phyloP scores from a whole-genome alignment of 2,329 filamentous ascomycete species.

The Paraphoma sp. region DNA sequence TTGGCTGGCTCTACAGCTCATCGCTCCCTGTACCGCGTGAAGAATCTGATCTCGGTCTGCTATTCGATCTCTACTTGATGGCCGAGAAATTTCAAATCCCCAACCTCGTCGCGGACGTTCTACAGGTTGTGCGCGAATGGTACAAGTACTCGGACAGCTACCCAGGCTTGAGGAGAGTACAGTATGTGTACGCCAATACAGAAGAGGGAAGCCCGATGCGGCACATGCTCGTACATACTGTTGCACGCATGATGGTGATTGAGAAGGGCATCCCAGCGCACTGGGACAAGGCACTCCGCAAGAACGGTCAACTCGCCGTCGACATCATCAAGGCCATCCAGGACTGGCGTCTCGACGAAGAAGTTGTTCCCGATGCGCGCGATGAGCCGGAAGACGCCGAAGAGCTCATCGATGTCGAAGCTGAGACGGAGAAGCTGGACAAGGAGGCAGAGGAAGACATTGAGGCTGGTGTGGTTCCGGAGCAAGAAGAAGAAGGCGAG shows the following conservation, averaged over 20 bases:
- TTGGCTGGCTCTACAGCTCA: constrained; percentile 61
- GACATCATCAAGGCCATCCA: constrained; percentile 62
- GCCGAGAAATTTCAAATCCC: constrained; percentile 60
- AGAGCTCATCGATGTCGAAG: constrained; percentile 41
- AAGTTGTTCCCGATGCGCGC: constrained; percentile 58
- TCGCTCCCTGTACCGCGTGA: constrained; percentile 55
- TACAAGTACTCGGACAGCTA: constrained; percentile 61
- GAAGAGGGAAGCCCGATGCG: constrained; percentile 56
- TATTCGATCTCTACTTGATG: constrained; percentile 64
- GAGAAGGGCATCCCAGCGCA: constrained; percentile 58
- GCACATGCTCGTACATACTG: constrained; percentile 56
- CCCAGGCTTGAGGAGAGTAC: constrained; percentile 60
- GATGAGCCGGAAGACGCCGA: constrained; percentile 51
- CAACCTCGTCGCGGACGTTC: constrained; percentile 55
- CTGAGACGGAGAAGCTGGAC: constrained; percentile 47
- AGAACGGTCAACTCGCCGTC: constrained; percentile 62
- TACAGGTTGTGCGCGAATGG: constrained; percentile 58
- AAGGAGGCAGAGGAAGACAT: constrained; percentile 35
- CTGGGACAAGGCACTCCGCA: constrained; percentile 62
- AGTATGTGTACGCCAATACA: constrained; percentile 60
- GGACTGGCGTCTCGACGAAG: constrained; percentile 60
- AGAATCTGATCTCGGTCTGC: constrained; percentile 57
- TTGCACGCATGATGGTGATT: constrained; percentile 59
- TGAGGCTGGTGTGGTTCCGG: constrained; percentile 35
- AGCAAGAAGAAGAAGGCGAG: constrained; percentile 36